Conservation (phyloP, 371 early-diverging fungal species). For the Synchytrium microbalum region DNA sequence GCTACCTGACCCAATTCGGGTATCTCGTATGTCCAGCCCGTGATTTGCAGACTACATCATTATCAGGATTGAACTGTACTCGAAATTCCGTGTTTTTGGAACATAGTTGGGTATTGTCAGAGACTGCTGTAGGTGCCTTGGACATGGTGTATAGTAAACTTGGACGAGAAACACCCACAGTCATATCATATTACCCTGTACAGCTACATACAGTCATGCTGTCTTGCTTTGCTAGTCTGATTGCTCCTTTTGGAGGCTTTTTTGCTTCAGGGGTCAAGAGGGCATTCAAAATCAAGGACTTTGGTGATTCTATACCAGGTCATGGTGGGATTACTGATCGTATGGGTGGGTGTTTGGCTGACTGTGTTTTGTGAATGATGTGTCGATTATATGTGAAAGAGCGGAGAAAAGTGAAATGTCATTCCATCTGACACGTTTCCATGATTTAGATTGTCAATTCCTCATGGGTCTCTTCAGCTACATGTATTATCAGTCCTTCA, state of each 20-base stretch:
- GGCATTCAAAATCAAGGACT: slow-evolving; percentile 98
- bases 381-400: slow-evolving; percentile 1
- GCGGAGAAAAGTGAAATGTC: not conserved
- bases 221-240: slow-evolving; percentile 90
- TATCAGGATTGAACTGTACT: slow-evolving; percentile 47
- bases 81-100: slow-evolving; percentile 65
- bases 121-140: slow-evolving; percentile 35
- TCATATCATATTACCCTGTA: slow-evolving; percentile 51
- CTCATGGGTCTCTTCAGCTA: slow-evolving; percentile 94
- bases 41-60: slow-evolving; percentile 49
- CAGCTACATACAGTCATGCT: slow-evolving; percentile 85
- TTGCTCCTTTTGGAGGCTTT: slow-evolving; percentile 99
- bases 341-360: slow-evolving; percentile 64
- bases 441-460: slow-evolving; percentile 67
- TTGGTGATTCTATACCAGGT: slow-evolving; percentile 95
- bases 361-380: not conserved
- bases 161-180: slow-evolving; percentile 15
- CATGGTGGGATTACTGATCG: slow-evolving; percentile 99
- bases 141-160: slow-evolving; percentile 13
- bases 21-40: slow-evolving; percentile 85
- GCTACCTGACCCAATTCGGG: slow-evolving; percentile 50
- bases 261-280: slow-evolving; percentile 98
- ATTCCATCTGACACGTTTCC: slow-evolving; percentile 3
- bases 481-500: slow-evolving; percentile 84
- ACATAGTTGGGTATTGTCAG: slow-evolving; percentile 41